phyloP scores from a whole-genome alignment of 2,329 filamentous ascomycete genomes.

The Ceratocystis ficicola region DNA sequence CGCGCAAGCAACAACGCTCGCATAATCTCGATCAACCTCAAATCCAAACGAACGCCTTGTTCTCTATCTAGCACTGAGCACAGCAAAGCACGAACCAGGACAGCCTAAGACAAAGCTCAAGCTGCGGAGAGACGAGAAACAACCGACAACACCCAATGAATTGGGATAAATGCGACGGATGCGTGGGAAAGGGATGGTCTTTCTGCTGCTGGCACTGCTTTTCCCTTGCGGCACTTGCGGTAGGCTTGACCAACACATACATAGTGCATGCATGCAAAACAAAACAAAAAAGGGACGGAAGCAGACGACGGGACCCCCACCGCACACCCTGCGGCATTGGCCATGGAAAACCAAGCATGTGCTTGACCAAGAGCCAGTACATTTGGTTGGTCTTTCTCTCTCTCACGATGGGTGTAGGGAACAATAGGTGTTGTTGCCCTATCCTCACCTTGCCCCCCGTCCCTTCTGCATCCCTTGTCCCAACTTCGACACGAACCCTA shows the following conservation, averaged over 20 bases:
- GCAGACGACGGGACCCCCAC: not conserved
- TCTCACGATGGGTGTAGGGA: too few relatives aligned
- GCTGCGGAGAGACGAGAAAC: not conserved
- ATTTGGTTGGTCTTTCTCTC: too few relatives aligned
- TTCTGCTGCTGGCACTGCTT: not conserved
- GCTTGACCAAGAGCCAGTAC: too few relatives aligned
- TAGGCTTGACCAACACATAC: not conserved
- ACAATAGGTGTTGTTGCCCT: not conserved
- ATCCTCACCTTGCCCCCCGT: not conserved
- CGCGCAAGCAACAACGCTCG: not conserved
- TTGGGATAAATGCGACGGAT: not conserved
- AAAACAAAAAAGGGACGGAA: not conserved
- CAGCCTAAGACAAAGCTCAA: not conserved
- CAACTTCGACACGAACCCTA: not conserved
- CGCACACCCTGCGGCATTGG: not conserved
- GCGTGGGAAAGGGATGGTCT: not conserved
- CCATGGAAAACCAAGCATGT: not conserved
- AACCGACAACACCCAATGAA: not conserved
- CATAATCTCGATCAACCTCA: slow-evolving; percentile 3
- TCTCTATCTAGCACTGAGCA: too few relatives aligned
- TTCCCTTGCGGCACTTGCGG: too few relatives aligned
- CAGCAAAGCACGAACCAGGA: too few relatives aligned
- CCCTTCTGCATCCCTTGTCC: not conserved
- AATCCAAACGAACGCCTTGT: too few relatives aligned
- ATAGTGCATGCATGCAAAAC: slow-evolving; percentile 4